phyloP scores from a whole-genome alignment of 306 rosid species.

The Trifolium repens region DNA sequence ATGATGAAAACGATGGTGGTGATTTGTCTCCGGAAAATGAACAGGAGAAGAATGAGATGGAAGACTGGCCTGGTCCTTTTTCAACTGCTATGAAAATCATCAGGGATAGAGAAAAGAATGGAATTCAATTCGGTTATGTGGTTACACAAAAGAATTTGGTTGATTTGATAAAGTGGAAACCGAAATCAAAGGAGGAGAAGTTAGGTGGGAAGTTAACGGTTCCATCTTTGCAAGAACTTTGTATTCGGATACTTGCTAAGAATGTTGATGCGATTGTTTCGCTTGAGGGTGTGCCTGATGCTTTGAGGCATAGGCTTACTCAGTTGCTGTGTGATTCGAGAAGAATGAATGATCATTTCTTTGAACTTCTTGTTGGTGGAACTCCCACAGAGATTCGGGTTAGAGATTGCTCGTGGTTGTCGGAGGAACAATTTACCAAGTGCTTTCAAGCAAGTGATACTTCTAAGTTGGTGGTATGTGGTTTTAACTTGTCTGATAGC shows the following conservation, averaged over 20 bases:
- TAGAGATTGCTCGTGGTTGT: constrained; percentile 85
- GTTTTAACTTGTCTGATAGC: constrained; percentile 15
- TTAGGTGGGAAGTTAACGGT: constrained; percentile 30
- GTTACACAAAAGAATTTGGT: constrained; percentile 42
- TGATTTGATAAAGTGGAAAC: constrained; percentile 53
- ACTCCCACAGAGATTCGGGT: constrained; percentile 80
- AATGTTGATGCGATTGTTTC: constrained; percentile 77
- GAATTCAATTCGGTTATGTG: constrained; percentile 4
- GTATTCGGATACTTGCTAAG: constrained; percentile 55
- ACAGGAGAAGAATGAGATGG: constrained; percentile 47
- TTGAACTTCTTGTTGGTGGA: constrained; percentile 68
- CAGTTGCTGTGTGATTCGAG: constrained; percentile 76
- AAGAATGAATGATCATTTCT: constrained; percentile 52
- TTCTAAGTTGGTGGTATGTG: constrained; percentile 58
- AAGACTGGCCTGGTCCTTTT: constrained; percentile 97
- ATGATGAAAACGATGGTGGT: constrained; percentile 37
- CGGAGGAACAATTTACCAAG: constrained; percentile 67
- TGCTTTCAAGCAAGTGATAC: constrained; percentile 61
- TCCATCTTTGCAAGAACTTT: constrained; percentile 71
- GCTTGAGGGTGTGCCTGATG: constrained; percentile 74
- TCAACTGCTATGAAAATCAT: constrained; percentile 83
- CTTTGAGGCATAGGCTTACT: constrained; percentile 68
- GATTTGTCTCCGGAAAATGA: constrained; percentile 33
- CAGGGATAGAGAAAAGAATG: constrained; percentile 54
- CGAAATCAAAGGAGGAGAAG: constrained; percentile 33